A percentile compares a stretch with the other conserved stretches of the same genome.
These are phyloP conservation scores for Friedmanniomyces simplex DNA, from an alignment of 495 filamentous ascomycete species.

Conservation along the genomic window DNA sequence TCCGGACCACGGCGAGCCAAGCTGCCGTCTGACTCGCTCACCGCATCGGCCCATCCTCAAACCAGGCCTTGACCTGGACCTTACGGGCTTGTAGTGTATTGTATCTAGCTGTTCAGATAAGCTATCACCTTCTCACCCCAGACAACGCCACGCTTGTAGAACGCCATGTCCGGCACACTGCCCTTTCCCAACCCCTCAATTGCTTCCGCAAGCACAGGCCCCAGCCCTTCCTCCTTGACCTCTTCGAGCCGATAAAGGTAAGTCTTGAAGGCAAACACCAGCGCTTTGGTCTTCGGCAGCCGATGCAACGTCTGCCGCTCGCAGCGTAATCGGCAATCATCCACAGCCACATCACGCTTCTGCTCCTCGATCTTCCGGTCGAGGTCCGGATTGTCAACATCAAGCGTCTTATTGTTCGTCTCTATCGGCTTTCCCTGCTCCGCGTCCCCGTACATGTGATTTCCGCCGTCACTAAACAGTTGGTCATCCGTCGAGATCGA, in stretches of 20 bases:
- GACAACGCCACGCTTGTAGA: conserved; percentile 56
- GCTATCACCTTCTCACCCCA: conserved; percentile 56
- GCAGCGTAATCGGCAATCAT: conserved; percentile 51
- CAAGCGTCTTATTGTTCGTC: conserved; percentile 10
- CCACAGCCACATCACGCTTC: conserved; percentile 41
- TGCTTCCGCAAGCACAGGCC: conserved; percentile 52
- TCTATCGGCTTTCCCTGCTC: conserved; percentile 17
- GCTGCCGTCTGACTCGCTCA: too few species aligned
- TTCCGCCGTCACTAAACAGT: conserved; percentile 47
- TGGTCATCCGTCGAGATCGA: conserved; percentile 45
- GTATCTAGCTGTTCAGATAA: conserved; percentile 38
- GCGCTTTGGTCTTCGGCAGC: conserved; percentile 50
- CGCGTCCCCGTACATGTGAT: conserved; percentile 37
- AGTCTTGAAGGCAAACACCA: conserved; percentile 73
- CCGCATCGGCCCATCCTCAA: too few species aligned
- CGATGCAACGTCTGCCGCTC: conserved; percentile 73
- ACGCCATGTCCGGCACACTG: conserved; percentile 55
- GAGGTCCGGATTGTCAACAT: not conserved
- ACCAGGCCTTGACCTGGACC: too few species aligned
- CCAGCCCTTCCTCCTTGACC: conserved; percentile 60
- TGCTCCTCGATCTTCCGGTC: conserved; percentile 22
- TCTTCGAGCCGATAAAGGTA: conserved; percentile 59
- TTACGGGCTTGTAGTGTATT: not conserved
- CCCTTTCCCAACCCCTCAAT: conserved; percentile 63
- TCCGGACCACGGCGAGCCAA: too few species aligned